Conservation (phyloP, 2,329 filamentous ascomycete species). For the Colletotrichum chrysophilum region DNA sequence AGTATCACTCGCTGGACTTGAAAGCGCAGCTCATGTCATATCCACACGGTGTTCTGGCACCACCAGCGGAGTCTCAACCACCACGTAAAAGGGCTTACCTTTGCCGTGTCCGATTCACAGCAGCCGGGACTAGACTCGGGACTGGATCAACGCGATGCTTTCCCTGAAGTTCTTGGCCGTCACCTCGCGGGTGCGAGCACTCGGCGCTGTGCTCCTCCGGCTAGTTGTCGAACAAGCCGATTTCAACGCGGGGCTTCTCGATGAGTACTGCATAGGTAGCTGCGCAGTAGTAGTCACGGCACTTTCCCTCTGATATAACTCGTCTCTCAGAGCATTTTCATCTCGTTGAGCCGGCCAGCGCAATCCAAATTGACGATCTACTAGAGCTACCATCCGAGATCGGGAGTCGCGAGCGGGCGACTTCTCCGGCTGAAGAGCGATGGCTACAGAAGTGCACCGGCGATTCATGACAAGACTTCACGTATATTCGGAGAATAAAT, state of each 20-base stretch:
- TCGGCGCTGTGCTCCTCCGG: no score
- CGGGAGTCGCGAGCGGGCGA: neutral
- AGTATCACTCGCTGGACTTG: neutral
- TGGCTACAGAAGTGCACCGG: neutral
- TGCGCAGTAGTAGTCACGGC: no score
- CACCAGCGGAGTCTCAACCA: neutral
- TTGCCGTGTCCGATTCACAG: neutral
- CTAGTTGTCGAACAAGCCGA: no score
- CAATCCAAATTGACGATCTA: no score
- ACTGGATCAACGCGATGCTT: neutral
- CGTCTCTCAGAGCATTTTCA: no score
- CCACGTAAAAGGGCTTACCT: neutral
- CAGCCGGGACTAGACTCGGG: neutral
- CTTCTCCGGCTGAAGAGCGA: neutral
- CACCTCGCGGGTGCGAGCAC: no score
- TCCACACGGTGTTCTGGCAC: neutral
- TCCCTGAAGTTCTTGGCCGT: neutral
- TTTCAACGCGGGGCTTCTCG: no score
- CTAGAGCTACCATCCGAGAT: neutral
- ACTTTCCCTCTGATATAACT: no score
- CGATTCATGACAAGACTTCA: neutral
- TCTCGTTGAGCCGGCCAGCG: no score
- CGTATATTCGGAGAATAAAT: neutral
- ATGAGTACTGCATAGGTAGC: no score
- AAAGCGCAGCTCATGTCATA: neutral